Evolutionary conservation across 306 rosid species (phyloP).

Genomic region (Cucurbita ficifolia): DNA sequence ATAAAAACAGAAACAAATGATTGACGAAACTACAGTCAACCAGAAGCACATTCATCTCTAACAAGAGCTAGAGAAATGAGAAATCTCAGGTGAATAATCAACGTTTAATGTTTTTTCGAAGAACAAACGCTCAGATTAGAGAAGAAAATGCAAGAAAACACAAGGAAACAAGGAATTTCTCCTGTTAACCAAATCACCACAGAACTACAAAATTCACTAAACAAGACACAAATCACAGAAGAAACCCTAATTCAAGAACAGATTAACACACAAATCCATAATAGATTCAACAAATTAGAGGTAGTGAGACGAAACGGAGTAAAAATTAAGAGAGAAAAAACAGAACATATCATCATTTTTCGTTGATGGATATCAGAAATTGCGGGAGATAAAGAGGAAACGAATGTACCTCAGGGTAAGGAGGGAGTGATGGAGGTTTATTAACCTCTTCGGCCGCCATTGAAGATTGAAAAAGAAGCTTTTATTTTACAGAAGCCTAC

Average conservation of each 20-base stretch:
- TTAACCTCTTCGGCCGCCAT: conserved; percentile 52
- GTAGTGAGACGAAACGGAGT: not conserved
- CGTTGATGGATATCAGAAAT: not conserved
- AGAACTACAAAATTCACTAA: not conserved
- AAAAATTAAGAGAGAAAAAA: not conserved
- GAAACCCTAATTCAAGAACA: not conserved
- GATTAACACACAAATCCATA: not conserved
- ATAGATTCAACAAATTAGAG: not conserved
- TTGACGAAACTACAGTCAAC: not conserved
- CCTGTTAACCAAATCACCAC: not conserved
- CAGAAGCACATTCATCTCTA: not conserved
- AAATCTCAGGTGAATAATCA: not conserved
- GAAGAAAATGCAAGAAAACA: not conserved
- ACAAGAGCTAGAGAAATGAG: not conserved
- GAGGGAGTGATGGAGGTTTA: conserved; percentile 48
- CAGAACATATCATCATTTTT: not conserved
- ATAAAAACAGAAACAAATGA: not conserved
- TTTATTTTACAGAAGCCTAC: not conserved
- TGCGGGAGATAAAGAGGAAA: not conserved
- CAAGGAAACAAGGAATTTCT: not conserved
- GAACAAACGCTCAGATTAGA: not conserved
- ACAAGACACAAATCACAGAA: not conserved
- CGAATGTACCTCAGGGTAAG: conserved; percentile 60
- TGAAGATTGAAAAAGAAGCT: conserved; percentile 9
- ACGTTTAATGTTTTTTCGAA: not conserved